Conservation (phyloP, 768 basidiomycete genomes). For the Dioszegia hungarica region DNA sequence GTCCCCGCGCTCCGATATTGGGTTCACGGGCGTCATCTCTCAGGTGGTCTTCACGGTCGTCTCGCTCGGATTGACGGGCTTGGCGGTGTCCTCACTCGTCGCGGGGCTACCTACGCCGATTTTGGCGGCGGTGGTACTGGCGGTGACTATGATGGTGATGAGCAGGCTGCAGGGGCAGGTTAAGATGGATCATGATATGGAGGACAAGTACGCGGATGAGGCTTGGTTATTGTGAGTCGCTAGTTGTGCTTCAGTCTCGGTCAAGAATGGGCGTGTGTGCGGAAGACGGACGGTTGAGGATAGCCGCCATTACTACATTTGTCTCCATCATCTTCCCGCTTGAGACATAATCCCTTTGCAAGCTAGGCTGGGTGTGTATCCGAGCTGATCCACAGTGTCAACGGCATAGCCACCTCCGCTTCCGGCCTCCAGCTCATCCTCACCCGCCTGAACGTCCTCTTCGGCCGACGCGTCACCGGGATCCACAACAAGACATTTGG, state of each 20-base stretch:
- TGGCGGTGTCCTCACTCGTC: neutral
- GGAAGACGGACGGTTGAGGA: no score
- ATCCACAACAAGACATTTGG: conserved; percentile 35
- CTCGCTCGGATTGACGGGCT: neutral
- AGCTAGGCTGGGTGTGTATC: no score
- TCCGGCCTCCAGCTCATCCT: conserved; percentile 29
- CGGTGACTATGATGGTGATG: neutral
- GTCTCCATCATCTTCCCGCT: no score
- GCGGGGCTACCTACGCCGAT: neutral
- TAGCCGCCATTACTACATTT: no score
- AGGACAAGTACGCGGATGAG: conserved; percentile 15
- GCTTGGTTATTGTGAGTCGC: conserved; percentile 32
- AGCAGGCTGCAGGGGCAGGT: conserved; percentile 4
- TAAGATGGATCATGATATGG: neutral
- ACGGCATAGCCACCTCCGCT: conserved; percentile 28
- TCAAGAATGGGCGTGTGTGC: no score
- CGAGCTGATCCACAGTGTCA: conserved; percentile 18
- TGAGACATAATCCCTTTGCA: no score
- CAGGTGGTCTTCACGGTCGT: conserved; percentile 1
- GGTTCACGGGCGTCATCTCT: neutral
- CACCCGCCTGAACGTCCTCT: conserved; percentile 16
- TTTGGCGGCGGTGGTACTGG: neutral
- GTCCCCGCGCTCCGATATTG: neutral
- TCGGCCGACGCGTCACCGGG: conserved; percentile 28
- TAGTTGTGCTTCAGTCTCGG: neutral